Evolutionary conservation across 2,329 filamentous ascomycete genomes (phyloP).

Genomic region (Hypoxylon sp.): DNA sequence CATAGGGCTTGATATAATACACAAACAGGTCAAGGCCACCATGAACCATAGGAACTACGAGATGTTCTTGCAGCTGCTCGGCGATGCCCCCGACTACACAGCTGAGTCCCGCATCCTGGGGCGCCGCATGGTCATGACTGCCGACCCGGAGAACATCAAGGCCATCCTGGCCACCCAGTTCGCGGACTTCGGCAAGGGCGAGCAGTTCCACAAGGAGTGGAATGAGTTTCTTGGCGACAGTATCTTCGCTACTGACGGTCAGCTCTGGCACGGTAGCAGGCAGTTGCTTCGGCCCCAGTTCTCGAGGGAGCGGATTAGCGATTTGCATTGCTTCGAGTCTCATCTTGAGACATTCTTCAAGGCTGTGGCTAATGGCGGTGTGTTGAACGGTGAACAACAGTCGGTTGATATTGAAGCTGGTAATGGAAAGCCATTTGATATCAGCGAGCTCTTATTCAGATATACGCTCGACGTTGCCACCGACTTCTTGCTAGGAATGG

Average conservation of each 20-base stretch:
- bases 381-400: slow-evolving; percentile 72
- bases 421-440: slow-evolving; percentile 76
- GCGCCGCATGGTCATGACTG: slow-evolving; percentile 78
- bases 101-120: slow-evolving; percentile 70
- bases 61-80: slow-evolving; percentile 72
- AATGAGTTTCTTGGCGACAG: slow-evolving; percentile 80
- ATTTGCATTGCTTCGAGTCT: slow-evolving; percentile 84
- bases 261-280: slow-evolving; percentile 84
- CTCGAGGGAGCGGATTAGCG: slow-evolving; percentile 84
- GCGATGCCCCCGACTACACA: slow-evolving; percentile 65
- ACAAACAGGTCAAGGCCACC: slow-evolving; percentile 67
- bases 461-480: slow-evolving; percentile 88
- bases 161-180: slow-evolving; percentile 92
- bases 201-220: slow-evolving; percentile 81
- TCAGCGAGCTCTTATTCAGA: slow-evolving; percentile 85
- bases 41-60: slow-evolving; percentile 70
- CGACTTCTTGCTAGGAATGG: slow-evolving; percentile 86
- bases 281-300: slow-evolving; percentile 89
- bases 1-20: slow-evolving; percentile 77
- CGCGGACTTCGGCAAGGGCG: slow-evolving; percentile 85
- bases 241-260: slow-evolving; percentile 85
- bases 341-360: slow-evolving; percentile 82
- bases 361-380: slow-evolving; percentile 72
- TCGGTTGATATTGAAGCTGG: slow-evolving; percentile 73
- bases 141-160: slow-evolving; percentile 90